Conservation (phyloP, 1,284 basidiomycete species). For the Polyporus tsugae region DNA sequence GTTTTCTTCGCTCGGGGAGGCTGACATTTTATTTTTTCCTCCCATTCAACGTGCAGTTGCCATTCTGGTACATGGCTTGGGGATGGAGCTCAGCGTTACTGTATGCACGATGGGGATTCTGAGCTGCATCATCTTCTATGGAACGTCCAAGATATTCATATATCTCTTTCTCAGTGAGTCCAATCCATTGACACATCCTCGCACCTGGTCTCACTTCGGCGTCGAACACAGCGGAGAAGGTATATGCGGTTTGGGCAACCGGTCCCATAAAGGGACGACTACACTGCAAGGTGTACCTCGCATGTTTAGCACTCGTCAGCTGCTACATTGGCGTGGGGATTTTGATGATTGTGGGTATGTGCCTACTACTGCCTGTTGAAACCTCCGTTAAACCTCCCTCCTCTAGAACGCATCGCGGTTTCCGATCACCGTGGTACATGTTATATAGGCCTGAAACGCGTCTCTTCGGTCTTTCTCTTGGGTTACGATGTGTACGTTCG, state of each 20-base stretch:
- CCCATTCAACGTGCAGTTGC: slow-evolving; percentile 37
- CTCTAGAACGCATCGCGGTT: slow-evolving; percentile 46
- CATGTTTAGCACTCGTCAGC: slow-evolving; percentile 41
- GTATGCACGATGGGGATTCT: slow-evolving; percentile 48
- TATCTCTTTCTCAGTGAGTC: slow-evolving; percentile 47
- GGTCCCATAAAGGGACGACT: slow-evolving; percentile 35
- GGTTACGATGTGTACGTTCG: slow-evolving; percentile 49
- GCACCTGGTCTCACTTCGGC: slow-evolving; percentile 15
- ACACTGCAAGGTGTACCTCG: slow-evolving; percentile 47
- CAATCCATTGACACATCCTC: neutral
- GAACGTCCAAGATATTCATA: slow-evolving; percentile 47
- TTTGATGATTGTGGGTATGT: slow-evolving; percentile 45
- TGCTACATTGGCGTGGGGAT: slow-evolving; percentile 45
- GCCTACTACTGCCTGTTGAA: neutral
- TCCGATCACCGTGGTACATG: slow-evolving; percentile 48
- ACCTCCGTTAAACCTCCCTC: neutral
- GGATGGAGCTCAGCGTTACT: slow-evolving; percentile 41
- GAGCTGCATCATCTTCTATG: slow-evolving; percentile 50
- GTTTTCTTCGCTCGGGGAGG: neutral
- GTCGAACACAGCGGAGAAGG: slow-evolving; percentile 43
- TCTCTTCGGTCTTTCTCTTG: slow-evolving; percentile 50
- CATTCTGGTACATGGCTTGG: slow-evolving; percentile 48
- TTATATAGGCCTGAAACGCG: slow-evolving; percentile 51
- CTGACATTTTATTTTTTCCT: neutral
- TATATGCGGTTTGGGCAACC: slow-evolving; percentile 46